Base-by-base conservation (phyloP, 352 stramenopile genomes). In the Globisporangium spinosum region DNA sequence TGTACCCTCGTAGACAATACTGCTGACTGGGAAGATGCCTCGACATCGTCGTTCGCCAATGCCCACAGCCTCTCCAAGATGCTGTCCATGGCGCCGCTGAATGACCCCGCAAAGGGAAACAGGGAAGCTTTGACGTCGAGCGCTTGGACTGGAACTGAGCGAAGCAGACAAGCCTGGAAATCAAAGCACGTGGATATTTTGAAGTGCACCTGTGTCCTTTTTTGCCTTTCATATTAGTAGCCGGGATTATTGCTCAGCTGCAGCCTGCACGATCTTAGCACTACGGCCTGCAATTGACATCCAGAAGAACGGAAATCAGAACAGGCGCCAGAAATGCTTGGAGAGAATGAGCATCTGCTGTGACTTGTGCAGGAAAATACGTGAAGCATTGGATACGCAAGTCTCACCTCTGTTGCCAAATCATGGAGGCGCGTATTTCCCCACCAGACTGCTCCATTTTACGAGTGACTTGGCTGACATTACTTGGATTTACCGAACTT, bases 11-110 rank as follows among this genome's bases (percentile, higher is more conserved):
- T 51, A 13, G n/a, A 29, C 8, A n/a, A n/a, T 22, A 27, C 35
- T 5, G n/a, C 2, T n/a, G 15, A 29, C 10, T 23, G 54, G 54
- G 12, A 65, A 57, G 22, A 66, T 51, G 43, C 56, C 13, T 64
- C 68, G 22, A 65, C 60, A 29, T 77, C 75, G 20, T 70, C 53
- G 54, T 77, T 75, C 38, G 69, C 75, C 10, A 86, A 67, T 57
- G 79, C 69, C 64, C 67, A 75, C 43, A 86, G 64, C 2, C 76
- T 73, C 45, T 80, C 73, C n/a, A 86, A 51, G n/a, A 86, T 64
- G 70, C 67, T 62, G 63, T 85, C 77, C 77, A 85, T 83, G 3
- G 40, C 13, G 29, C 40, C n/a, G 25, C 49, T 15, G 5, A 27
- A 13, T 45, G 8, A 8, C 23, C 53, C 15, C 17, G 23, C 17